phyloP scores from a whole-genome alignment of 257 asterid genomes.

The Nicotiana attenuata region DNA sequence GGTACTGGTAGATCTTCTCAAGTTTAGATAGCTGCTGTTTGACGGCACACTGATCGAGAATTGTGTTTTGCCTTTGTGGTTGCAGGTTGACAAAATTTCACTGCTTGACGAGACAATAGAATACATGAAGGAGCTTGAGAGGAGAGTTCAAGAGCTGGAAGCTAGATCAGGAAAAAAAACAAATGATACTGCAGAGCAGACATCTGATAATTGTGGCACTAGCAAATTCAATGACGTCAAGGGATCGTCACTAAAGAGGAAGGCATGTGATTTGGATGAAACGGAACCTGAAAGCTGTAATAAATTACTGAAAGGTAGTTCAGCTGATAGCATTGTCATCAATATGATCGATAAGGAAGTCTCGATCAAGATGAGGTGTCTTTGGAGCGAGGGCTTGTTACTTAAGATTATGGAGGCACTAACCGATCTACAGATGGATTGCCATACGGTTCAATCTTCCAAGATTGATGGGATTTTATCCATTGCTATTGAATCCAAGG shows the following conservation, averaged over 20 bases:
- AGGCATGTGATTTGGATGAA: slow-evolving; percentile 38
- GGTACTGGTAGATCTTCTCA: slow-evolving; percentile 34
- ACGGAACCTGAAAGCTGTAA: slow-evolving; percentile 28
- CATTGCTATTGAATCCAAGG: slow-evolving; percentile 68
- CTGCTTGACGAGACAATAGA: slow-evolving; percentile 78
- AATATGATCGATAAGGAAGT: slow-evolving; percentile 45
- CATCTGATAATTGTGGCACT: slow-evolving; percentile 54
- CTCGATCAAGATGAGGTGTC: slow-evolving; percentile 53
- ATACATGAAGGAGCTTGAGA: slow-evolving; percentile 68
- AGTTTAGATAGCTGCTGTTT: neutral
- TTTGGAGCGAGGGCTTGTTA: slow-evolving; percentile 51
- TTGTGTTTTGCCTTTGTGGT: neutral
- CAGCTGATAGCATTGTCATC: slow-evolving; percentile 38
- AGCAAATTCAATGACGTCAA: slow-evolving; percentile 24
- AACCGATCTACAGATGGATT: slow-evolving; percentile 44
- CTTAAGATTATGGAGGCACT: slow-evolving; percentile 53
- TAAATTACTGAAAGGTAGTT: slow-evolving; percentile 27
- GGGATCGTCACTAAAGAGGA: slow-evolving; percentile 49
- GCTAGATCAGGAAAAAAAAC: slow-evolving; percentile 42
- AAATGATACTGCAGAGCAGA: slow-evolving; percentile 54
- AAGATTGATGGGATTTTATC: slow-evolving; percentile 56
- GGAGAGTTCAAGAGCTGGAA: slow-evolving; percentile 62
- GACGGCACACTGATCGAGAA: neutral
- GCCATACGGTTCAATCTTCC: slow-evolving; percentile 57
- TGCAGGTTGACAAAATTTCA: slow-evolving; percentile 86